Base-by-base conservation (phyloP, 2,329 filamentous ascomycete genomes). In the Aureobasidium pullulans region DNA sequence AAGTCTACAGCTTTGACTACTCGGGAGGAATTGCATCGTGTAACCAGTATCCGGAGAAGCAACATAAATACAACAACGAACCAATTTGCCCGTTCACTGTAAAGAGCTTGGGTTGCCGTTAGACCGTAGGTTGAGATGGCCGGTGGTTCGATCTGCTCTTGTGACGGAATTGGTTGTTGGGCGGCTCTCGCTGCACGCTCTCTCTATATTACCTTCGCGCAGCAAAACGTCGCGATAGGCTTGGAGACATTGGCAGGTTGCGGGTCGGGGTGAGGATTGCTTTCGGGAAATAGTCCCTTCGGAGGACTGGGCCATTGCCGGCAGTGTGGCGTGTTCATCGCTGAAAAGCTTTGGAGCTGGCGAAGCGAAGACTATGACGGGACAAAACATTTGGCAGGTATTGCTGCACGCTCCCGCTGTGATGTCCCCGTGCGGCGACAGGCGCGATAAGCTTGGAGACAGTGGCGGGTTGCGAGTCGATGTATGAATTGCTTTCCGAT, bases 161-260 rank as follows among this genome's bases (percentile, higher is more conserved):
- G n/a, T n/a, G 91, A 92, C 0, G 64, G 60, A 47, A 81, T 75
- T 39, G 81, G 75, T 29, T 76, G 72, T 52, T 83, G 82, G 42
- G 99, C 84, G 68, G 94, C 86, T 44, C 82, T 76, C 16, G 99
- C 84, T 1, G 93, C 92, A 49, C 88, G 85, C 61, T 84, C 84
- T 7, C 99, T 84, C 73, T 96, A 89, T 13, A 94, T 94, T 62
- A 99, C 93, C 29, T 97, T 87, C 72, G 97, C 97, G 78, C 94
- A 99, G 82, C 94, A 99, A 74, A 99, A 97, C 65, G 93, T 94
- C 72, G 96, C 96, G 57, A 99, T 86, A 1, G 99, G 82, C 74
- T 99, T 94, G 67, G 89, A 88, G 4, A 96, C 92, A 59, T 91
- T 93, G 0, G 90, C n/a, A n/a, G n/a, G n/a, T n/a, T n/a, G n/a